Percentiles rank a stretch among this genome's conserved stretches.
Evolutionary conservation across 1,139 yeast genomes (phyloP).

Genomic region (Lodderomyces metapsilosis): DNA sequence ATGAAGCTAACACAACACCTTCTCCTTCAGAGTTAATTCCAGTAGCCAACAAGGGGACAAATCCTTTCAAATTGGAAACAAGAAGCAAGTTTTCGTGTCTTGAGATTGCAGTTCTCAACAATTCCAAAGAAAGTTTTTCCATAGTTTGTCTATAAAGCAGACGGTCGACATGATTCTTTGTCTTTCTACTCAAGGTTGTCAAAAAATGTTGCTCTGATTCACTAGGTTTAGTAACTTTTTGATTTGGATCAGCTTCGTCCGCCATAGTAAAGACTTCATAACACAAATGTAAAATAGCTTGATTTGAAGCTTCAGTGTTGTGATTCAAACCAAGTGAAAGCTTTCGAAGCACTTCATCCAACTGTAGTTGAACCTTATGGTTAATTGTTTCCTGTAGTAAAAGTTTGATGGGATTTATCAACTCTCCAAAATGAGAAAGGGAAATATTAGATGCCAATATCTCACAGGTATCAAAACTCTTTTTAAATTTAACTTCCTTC

Average conservation of each 20-base stretch:
- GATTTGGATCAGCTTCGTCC: constrained; percentile 11
- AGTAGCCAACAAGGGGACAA: constrained; percentile 71
- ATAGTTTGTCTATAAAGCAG: constrained; percentile 49
- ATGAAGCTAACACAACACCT: constrained; percentile 65
- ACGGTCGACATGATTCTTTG: constrained; percentile 52
- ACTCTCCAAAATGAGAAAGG: constrained; percentile 55
- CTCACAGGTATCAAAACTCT: constrained; percentile 87
- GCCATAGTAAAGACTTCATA: constrained; percentile 70
- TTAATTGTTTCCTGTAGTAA: constrained; percentile 66
- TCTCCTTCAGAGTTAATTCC: constrained; percentile 69
- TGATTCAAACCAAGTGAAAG: constrained; percentile 74
- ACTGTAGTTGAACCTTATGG: constrained; percentile 66
- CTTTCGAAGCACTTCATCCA: constrained; percentile 77
- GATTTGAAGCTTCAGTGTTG: constrained; percentile 60
- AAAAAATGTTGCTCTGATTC: constrained; percentile 59
- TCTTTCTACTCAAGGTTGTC: constrained; percentile 63
- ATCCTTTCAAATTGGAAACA: constrained; percentile 63
- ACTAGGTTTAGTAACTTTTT: constrained; percentile 11
- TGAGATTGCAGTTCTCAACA: constrained; percentile 68
- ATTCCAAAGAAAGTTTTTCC: constrained; percentile 77
- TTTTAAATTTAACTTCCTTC: constrained; percentile 88
- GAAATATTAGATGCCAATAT: constrained; percentile 65
- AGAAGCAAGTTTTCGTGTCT: constrained; percentile 59
- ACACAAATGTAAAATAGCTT: constrained; percentile 66
- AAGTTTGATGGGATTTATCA: constrained; percentile 70